Conservation (phyloP, 345 rosid species). For the Geranium brycei region DNA sequence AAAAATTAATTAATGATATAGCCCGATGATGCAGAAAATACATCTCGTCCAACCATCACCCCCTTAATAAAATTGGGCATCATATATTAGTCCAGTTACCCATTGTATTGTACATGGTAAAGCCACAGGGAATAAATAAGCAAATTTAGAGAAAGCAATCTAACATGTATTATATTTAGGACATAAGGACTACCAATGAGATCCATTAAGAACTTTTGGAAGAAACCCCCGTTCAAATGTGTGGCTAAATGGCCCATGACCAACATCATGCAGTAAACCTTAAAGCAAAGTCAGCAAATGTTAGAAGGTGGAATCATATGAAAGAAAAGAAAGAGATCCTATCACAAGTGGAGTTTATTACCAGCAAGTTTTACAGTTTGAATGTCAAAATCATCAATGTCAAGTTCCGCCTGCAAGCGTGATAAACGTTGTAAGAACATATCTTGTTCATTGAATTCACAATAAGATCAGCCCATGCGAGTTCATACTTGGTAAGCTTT, state of each 20-base stretch:
- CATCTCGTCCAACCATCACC: not conserved
- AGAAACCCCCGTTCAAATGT: constrained; percentile 81
- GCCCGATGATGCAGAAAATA: no score
- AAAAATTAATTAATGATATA: no score
- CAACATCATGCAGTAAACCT: constrained; percentile 92
- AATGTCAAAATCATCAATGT: constrained; percentile 59
- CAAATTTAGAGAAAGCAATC: constrained; percentile 1
- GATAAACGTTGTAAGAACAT: not conserved
- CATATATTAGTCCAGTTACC: not conserved
- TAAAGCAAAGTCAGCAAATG: constrained; percentile 10
- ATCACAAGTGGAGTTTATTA: constrained; percentile 12
- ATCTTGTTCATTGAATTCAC: not conserved
- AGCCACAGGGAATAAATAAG: not conserved
- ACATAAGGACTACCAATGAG: constrained; percentile 35
- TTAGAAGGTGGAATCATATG: not conserved
- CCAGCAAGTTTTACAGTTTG: constrained; percentile 91
- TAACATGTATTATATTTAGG: constrained; percentile 4
- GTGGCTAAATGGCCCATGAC: constrained; percentile 96
- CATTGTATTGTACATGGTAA: not conserved
- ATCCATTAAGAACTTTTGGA: constrained; percentile 41
- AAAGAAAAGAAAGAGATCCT: constrained; percentile 5
- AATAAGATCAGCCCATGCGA: not conserved
- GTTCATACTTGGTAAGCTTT: constrained; percentile 44
- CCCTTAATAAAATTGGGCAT: not conserved
- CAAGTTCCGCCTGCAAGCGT: constrained; percentile 36